Conservation (phyloP, 139 green algal genomes). For the Chlamydomonas sphaeroides region DNA sequence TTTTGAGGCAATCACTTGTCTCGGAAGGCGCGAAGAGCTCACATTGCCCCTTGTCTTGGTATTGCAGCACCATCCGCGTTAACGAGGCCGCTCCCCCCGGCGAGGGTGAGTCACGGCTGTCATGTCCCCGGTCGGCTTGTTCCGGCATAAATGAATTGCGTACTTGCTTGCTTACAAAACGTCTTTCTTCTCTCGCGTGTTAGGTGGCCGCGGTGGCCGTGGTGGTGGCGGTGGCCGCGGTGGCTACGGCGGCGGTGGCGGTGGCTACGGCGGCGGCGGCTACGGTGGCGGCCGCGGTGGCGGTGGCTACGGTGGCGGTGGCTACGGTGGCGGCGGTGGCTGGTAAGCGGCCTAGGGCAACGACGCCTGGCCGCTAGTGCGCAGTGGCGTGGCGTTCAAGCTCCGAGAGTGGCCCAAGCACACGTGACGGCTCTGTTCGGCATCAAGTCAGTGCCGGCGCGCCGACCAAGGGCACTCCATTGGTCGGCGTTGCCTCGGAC, state of each 20-base stretch:
- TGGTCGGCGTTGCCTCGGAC: too few relatives aligned
- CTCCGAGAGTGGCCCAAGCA: too few relatives aligned
- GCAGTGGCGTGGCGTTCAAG: too few relatives aligned
- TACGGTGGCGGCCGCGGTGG: background rate
- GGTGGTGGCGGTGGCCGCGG: constrained; percentile 14
- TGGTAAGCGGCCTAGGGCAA: background rate
- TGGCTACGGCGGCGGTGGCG: background rate
- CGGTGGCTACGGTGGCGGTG: background rate
- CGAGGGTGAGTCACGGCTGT: background rate
- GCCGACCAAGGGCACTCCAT: too few relatives aligned
- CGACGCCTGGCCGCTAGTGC: too few relatives aligned
- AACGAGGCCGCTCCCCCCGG: constrained; percentile 65
- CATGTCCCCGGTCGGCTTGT: background rate
- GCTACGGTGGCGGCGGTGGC: background rate
- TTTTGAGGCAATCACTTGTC: background rate
- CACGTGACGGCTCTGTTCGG: too few relatives aligned
- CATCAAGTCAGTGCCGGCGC: too few relatives aligned
- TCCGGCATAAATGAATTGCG: too few relatives aligned
- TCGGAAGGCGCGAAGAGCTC: too few relatives aligned
- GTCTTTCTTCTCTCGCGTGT: background rate
- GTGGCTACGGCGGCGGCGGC: constrained; percentile 13
- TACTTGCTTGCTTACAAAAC: too few relatives aligned
- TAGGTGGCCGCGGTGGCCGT: background rate
- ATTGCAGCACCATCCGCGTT: constrained; percentile 58
- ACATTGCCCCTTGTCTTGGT: background rate